Percentiles rank a stretch among this genome's conserved stretches.
These are phyloP conservation scores for Voacanga thouarsii DNA, from an alignment of 257 asterid genomes.

Conservation along the genomic window DNA sequence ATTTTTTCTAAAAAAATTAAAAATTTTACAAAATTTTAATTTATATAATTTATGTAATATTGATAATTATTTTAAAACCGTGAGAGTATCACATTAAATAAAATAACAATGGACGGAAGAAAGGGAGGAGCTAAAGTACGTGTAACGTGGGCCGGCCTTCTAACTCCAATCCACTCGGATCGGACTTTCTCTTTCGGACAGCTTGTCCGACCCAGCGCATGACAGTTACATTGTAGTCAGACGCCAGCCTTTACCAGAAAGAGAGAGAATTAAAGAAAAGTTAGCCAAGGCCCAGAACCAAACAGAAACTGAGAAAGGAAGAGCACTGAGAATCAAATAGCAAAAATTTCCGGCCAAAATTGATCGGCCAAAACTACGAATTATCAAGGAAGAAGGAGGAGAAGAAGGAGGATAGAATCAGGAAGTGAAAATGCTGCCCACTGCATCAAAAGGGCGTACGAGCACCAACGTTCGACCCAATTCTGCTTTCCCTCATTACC, in stretches of 20 bases:
- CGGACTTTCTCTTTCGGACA: background rate
- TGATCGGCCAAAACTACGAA: background rate
- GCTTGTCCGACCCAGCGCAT: background rate
- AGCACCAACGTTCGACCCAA: constrained; percentile 63
- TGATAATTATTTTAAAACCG: no score
- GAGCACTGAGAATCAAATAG: background rate
- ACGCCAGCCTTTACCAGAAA: constrained; percentile 4
- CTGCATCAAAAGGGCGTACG: constrained; percentile 75
- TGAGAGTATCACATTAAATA: no score
- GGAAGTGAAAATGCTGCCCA: constrained; percentile 67
- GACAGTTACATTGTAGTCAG: background rate
- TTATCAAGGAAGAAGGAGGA: constrained; percentile 19
- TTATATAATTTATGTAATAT: no score
- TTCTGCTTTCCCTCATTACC: constrained; percentile 75
- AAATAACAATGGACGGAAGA: no score
- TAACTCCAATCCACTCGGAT: background rate
- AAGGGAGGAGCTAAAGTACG: background rate
- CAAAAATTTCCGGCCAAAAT: background rate
- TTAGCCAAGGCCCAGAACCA: background rate
- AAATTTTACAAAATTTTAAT: no score
- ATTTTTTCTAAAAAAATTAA: no score
- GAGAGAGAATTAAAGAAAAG: background rate
- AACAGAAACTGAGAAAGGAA: background rate
- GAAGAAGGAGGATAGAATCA: constrained; percentile 14
- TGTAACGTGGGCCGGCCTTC: constrained; percentile 5